A percentile compares a stretch with the other conserved stretches of the same genome.
phyloP scores from a whole-genome alignment of 352 stramenopile genomes.

The Globisporangium sylvaticum region DNA sequence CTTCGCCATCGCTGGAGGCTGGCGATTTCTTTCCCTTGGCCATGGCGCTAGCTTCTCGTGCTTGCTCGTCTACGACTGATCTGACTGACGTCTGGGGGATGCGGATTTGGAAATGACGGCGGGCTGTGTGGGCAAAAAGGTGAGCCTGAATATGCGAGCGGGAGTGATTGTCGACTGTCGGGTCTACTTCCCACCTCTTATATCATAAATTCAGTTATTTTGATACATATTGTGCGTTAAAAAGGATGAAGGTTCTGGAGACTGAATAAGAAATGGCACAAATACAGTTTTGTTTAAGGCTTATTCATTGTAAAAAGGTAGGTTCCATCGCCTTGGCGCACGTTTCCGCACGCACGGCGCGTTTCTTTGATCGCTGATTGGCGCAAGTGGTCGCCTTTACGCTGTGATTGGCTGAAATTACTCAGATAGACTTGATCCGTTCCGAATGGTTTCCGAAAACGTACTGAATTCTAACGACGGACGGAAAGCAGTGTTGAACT shows the following conservation, averaged over 20 bases:
- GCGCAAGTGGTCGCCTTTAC: neutral
- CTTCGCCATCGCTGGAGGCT: conserved; percentile 1
- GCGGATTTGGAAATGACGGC: conserved; percentile 8
- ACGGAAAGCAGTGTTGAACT: neutral
- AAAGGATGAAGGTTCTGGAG: no score
- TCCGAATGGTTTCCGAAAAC: no score
- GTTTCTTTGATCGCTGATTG: conserved; percentile 12
- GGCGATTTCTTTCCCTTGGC: conserved; percentile 11
- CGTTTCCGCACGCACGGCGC: conserved; percentile 9
- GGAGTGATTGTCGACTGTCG: neutral
- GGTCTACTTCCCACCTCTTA: neutral
- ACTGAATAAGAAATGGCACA: no score
- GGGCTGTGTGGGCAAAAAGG: neutral
- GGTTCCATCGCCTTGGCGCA: neutral
- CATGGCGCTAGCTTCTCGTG: neutral
- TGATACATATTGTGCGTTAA: no score
- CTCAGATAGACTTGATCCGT: neutral
- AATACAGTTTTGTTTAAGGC: no score
- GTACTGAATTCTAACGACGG: neutral
- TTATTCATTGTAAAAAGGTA: neutral
- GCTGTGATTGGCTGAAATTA: neutral
- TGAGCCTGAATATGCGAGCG: neutral
- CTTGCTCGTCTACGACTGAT: neutral
- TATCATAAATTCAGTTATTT: neutral
- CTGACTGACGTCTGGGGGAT: neutral